Evolutionary conservation across 305 asterid genomes (phyloP).

Genomic region (Solanum hybrid): DNA sequence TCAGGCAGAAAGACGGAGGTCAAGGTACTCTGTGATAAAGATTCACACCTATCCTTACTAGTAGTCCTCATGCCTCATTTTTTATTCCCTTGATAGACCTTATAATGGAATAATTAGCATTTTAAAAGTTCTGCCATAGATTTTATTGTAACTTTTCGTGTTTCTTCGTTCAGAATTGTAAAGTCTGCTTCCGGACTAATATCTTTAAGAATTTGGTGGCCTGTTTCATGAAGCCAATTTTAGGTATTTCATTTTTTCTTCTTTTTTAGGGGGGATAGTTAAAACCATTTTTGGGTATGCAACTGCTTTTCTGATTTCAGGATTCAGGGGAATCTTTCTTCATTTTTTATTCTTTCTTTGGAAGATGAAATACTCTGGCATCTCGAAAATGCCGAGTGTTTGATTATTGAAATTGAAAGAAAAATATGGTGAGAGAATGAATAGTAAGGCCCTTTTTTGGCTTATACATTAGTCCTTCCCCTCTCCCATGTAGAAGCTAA

Average conservation of each 20-base stretch:
- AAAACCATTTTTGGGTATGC: not conserved
- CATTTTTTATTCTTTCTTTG: not conserved
- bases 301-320: not conserved
- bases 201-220: conserved; percentile 10
- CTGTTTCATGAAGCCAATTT: conserved; percentile 8
- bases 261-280: not conserved
- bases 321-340: not conserved
- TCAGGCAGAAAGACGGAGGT: conserved; percentile 41
- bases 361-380: not conserved
- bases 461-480: not conserved
- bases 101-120: not conserved
- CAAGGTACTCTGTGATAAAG: conserved; percentile 42
- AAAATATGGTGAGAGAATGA: not conserved
- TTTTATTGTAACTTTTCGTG: not conserved
- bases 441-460: not conserved
- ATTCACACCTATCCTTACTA: not conserved
- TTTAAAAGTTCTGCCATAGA: not conserved
- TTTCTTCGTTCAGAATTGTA: conserved; percentile 7
- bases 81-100: not conserved
- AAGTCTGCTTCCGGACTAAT: conserved; percentile 1
- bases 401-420: not conserved
- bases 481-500: not conserved
- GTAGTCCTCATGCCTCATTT: not conserved
- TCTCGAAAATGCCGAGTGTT: not conserved
- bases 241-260: not conserved